Evolutionary conservation across 2,329 filamentous ascomycete genomes (phyloP).

Genomic region (Apiospora kogelbergensis): DNA sequence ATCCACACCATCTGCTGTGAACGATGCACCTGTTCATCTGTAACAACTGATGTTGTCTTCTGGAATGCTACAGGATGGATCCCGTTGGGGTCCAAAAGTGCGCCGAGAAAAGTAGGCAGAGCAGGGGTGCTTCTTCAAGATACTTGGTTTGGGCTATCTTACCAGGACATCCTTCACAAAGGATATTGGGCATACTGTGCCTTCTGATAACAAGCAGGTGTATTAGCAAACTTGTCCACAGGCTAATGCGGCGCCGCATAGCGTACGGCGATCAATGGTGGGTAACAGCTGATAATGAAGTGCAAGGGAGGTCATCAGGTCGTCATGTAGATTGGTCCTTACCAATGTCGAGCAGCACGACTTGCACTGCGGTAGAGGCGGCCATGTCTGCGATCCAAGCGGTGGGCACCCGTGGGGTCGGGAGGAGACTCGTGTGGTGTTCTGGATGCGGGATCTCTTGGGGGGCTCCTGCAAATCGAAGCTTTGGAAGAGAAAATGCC

Average conservation of each 20-base stretch:
- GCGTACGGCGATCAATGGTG: constrained; percentile 13
- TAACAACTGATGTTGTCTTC: constrained; percentile 3
- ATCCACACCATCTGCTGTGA: not conserved
- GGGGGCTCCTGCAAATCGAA: not conserved
- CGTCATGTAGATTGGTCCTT: constrained; percentile 30
- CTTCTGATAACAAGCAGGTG: constrained; percentile 54
- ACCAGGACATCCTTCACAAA: constrained; percentile 84
- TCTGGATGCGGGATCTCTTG: not conserved
- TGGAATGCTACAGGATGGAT: not conserved
- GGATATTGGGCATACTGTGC: constrained; percentile 79
- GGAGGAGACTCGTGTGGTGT: not conserved
- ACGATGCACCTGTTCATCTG: constrained; percentile 8
- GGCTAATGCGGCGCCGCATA: constrained; percentile 30
- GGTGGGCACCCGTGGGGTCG: not conserved
- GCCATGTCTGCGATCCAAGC: constrained; percentile 28
- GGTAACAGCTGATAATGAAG: constrained; percentile 4
- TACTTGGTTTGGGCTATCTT: constrained; percentile 40
- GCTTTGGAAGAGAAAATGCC: not conserved
- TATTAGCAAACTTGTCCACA: constrained; percentile 39
- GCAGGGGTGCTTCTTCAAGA: not conserved
- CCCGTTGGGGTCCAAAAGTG: not conserved
- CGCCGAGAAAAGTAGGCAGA: constrained; percentile 15
- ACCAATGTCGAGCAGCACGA: constrained; percentile 61
- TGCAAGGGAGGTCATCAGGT: not conserved
- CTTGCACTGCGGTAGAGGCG: constrained; percentile 37